Evolutionary conservation across 495 filamentous ascomycete species (phyloP), one percentile per base, ranked within the genome.

Genomic region (Parathielavia appendiculata): DNA sequence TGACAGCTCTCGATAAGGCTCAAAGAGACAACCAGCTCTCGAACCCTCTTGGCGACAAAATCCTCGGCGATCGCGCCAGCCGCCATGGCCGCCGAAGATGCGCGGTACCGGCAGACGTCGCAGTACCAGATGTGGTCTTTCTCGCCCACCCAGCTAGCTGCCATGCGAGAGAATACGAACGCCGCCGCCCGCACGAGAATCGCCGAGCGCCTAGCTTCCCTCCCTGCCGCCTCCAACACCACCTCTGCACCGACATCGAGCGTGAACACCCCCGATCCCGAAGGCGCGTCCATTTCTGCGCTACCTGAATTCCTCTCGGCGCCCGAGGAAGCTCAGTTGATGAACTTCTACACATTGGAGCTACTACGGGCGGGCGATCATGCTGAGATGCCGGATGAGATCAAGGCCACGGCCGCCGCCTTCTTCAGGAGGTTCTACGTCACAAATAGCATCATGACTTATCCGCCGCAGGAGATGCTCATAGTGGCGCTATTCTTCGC

Each of bases 41-140:
- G 22, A 23, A 20, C 43, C 26, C 19, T 10, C 44, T 13, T 14
- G 9, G 26, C 44, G 13, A 34, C 6, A 2, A 22, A 20, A 0
- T 5, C 22, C 20, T 36, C 9, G 8, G 14, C 38, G 12, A 38
- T 22, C 1, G 4, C n/a, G 22, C 14, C 22, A 38, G 19, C 60
- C 57, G 59, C 30, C 40, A 79, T 80, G 76, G 76, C 77, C 19
- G 72, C 76, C 49, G 93, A 98, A 79, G 93, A 98, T 70, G 87
- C 88, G 59, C 78, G 91, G 49, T 98, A 97, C 75, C 88, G 88
- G n/a, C 77, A 86, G 19, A 93, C 91, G 0, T 92, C 90, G 44
- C 93, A 98, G 71, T 96, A 83, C 69, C 83, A 87, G 40, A 75
- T 90, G 40, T 98, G 95, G 92, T 95, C 92, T n/a, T 97, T 90